These are phyloP conservation scores for Pogostemon cablin DNA, from an alignment of 257 asterid species.

Conservation along the genomic window DNA sequence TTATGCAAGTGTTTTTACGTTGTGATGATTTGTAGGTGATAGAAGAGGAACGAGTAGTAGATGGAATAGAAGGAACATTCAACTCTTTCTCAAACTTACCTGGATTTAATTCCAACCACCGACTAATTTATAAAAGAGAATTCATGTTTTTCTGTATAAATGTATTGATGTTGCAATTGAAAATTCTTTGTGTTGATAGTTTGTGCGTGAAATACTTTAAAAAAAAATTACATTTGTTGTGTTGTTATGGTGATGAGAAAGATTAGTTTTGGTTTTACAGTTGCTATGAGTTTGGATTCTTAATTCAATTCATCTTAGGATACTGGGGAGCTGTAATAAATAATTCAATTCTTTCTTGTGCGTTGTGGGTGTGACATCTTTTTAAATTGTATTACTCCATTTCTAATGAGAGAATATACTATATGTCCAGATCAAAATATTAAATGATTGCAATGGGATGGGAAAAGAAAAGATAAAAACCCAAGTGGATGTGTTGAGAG, in stretches of 20 bases:
- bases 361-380: too few species aligned
- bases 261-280: neutral
- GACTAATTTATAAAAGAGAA: conserved; percentile 34
- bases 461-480: too few species aligned
- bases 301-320: neutral
- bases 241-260: conserved; percentile 12
- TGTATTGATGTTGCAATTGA: conserved; percentile 13
- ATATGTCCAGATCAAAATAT: too few species aligned
- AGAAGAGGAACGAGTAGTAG: conserved; percentile 35
- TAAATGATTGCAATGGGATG: too few species aligned
- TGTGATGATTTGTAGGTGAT: conserved; percentile 41
- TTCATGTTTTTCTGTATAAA: neutral
- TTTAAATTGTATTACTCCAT: too few species aligned
- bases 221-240: conserved; percentile 29
- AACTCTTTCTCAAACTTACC: conserved; percentile 20
- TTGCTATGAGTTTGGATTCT: neutral
- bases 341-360: too few species aligned
- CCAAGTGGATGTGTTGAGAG: too few species aligned
- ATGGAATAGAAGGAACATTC: conserved; percentile 22
- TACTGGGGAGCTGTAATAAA: neutral
- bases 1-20: neutral
- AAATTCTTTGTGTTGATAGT: conserved; percentile 26
- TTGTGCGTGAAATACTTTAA: neutral
- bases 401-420: too few species aligned
- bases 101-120: conserved; percentile 29